A percentile compares a stretch with the other conserved stretches of the same genome.
Conservation (phyloP, 768 basidiomycete genomes). For the Russula emetica region DNA sequence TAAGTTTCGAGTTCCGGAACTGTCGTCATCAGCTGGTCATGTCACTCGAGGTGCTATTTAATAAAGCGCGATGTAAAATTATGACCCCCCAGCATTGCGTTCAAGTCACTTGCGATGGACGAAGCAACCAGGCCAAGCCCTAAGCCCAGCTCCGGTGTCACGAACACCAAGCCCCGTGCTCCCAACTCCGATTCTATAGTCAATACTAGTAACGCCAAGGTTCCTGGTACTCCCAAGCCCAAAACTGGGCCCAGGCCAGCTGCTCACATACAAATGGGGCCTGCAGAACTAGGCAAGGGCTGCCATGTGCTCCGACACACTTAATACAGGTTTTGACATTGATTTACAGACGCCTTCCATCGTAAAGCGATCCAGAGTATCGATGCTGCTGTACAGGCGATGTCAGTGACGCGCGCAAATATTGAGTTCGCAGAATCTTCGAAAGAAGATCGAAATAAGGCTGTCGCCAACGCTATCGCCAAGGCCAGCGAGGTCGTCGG, state of each 20-base stretch:
- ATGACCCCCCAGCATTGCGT: background rate
- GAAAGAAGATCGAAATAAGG: conserved; percentile 10
- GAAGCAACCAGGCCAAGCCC: background rate
- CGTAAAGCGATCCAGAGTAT: conserved; percentile 9
- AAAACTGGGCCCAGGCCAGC: background rate
- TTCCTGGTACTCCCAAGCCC: background rate
- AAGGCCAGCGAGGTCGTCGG: conserved; percentile 13
- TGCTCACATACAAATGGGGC: background rate
- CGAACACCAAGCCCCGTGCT: background rate
- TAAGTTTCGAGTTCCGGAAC: background rate
- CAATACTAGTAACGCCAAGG: too few species aligned
- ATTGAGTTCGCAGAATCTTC: conserved; percentile 1
- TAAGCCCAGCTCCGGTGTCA: background rate
- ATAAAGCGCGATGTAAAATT: background rate
- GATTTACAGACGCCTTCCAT: conserved; percentile 4
- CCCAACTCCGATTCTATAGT: background rate
- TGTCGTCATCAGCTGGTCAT: background rate
- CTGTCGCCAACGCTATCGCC: conserved; percentile 3
- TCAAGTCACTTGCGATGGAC: background rate
- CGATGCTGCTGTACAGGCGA: conserved; percentile 5
- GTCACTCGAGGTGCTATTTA: background rate
- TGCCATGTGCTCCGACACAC: too few species aligned
- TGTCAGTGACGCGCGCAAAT: background rate
- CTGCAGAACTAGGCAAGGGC: background rate
- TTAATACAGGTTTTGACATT: background rate